Base-by-base conservation (phyloP, 441 rosid genomes). In the Eutrema salsugineum region DNA sequence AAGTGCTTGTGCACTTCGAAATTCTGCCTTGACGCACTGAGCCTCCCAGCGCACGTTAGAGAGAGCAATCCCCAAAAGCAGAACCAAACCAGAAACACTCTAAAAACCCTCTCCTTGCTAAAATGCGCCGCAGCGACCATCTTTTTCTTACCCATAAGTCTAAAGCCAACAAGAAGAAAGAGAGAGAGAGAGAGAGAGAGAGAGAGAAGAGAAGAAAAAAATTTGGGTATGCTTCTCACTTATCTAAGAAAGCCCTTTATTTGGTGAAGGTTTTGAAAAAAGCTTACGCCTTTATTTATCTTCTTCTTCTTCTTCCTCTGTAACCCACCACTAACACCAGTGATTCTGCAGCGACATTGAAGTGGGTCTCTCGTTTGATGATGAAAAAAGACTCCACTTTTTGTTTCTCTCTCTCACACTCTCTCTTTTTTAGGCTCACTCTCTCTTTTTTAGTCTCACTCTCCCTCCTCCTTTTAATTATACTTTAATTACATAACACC, bases 1-100 rank as follows among this genome's bases (percentile, higher is more conserved):
- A 94, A 83, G 82, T 85, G 99, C 64, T 86, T 91, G 62, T 84
- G 84, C 27, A 94, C 94, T 74, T 88, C 86, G 24, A 94, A 82
- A 35, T 77, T 86, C 83, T 84, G 93, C 81, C 72, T 90, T 63
- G 89, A 80, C 17, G 75, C 84, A 36, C 85, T 76, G 56, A 85
- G 66, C 58, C 97, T 83, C 53, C 89, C 85, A 15, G 86, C 87
- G 65, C 67, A 77, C 38, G 83, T 76, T 15, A 80, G 71, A n/a
- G 86, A 84, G 33, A 79, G 55, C 81, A 84, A 49, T 70, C 80
- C 83, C 85, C 80, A 83, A 10, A 80, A 42, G 62, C 83, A 80
- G 43, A 80, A 76, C 66, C 77, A 35, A 79, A 76, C 30, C 11
- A 82, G 61, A 67, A 70, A 61, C 64, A 27, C 73, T 49, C 55